Evolutionary conservation across 345 rosid genomes (phyloP), one percentile per base, ranked within the genome.

Genomic region (Theobroma cacao): DNA sequence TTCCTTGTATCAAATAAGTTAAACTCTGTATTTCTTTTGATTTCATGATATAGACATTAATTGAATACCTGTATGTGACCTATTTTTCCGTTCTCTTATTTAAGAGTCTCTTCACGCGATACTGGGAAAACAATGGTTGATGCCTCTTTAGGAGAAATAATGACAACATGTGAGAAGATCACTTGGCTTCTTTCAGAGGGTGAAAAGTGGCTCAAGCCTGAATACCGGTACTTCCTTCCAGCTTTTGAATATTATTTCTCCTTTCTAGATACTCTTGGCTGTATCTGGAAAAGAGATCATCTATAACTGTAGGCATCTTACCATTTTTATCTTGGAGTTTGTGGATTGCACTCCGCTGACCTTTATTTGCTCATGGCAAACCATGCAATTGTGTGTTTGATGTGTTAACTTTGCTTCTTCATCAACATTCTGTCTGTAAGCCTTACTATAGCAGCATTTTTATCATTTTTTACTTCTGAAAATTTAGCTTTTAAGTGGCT

Each of bases 141-240:
- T 86, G 98, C 97, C 75, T 96, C 99, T 72, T 79, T 96, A 74
- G 99, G 99, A 77, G 99, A 96, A 75, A 96, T 96, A 79, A 94
- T 94, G 99, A 96, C 99, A 50, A 96, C 99, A n/a, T 96, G 98
- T 75, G 99, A 96, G 89, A 96, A 96, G 91, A 92, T 96, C 72
- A 91, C 97, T 75, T 96, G 99, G 99, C 98, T 96, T 85, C 91
- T 96, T 74, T 89, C 99, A 3, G 98, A 96, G 92, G 99, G 99
- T 11, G 99, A 96, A 84, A 86, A 81, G 76, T 96, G 98, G 98
- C 89, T 94, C 79, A 92, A 89, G 88, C 99, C 99, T 87, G 98
- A 94, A 86, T 84, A 83, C 82, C 78, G 98, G 99, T 90, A 88
- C 77, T 36, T 74, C 56, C 71, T 76, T 58, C 58, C 50, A 33